Percentiles rank a stretch among this genome's conserved stretches.
These are phyloP conservation scores for Ramalina intermedia DNA, from an alignment of 495 filamentous ascomycete species.

Conservation along the genomic window DNA sequence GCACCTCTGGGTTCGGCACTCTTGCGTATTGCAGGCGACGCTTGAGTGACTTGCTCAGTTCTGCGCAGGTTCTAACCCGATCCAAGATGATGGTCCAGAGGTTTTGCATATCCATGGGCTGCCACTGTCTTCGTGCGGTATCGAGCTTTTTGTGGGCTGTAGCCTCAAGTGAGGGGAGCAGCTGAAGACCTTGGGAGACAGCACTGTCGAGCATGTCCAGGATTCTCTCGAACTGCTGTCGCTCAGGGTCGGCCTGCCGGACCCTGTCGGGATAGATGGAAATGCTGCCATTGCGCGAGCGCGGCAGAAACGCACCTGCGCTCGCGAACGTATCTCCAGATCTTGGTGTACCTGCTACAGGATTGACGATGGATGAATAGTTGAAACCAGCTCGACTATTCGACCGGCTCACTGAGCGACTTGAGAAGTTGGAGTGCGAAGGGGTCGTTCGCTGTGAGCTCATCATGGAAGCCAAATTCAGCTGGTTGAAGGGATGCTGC, in stretches of 20 bases:
- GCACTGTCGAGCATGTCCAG: constrained; percentile 56
- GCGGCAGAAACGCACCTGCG: constrained; percentile 19
- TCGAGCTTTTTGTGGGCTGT: constrained; percentile 43
- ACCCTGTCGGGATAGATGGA: constrained; percentile 15
- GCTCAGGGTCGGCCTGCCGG: constrained; percentile 6
- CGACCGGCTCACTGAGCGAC: constrained; percentile 30
- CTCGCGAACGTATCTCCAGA: constrained; percentile 67
- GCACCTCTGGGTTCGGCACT: constrained; percentile 61
- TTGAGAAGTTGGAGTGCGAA: constrained; percentile 8
- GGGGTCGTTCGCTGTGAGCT: constrained; percentile 9
- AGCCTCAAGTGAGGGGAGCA: constrained; percentile 47
- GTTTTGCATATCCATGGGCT: constrained; percentile 38
- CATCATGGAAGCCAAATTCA: constrained; percentile 11
- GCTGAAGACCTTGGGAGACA: constrained; percentile 49
- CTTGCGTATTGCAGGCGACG: constrained; percentile 61
- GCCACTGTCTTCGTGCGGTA: constrained; percentile 28
- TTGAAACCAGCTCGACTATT: constrained; percentile 34
- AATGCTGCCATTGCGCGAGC: constrained; percentile 22
- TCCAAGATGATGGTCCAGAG: constrained; percentile 56
- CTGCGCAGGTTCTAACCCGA: constrained; percentile 47
- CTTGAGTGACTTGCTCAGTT: constrained; percentile 54
- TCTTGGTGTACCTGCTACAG: constrained; percentile 49
- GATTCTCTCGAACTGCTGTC: constrained; percentile 52
- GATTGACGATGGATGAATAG: constrained; percentile 29
- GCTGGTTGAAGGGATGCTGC: constrained; percentile 35